Conservation (phyloP, 2,329 filamentous ascomycete species). For the Paracorniculantispora psalliotae region DNA sequence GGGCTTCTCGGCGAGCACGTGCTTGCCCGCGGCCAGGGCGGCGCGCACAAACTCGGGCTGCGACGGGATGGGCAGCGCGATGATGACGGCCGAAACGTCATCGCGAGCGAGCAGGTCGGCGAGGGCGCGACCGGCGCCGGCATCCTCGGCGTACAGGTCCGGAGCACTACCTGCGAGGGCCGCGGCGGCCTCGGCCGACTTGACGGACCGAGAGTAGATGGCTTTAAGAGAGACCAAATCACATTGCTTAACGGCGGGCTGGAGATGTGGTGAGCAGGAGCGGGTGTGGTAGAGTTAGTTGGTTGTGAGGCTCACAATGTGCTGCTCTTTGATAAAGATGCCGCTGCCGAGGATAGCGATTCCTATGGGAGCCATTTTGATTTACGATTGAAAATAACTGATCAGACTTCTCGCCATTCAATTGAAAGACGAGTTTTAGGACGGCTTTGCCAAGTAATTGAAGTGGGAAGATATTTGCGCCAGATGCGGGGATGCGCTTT, state of each 20-base stretch:
- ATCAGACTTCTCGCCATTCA: not conserved
- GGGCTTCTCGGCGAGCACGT: slow-evolving; percentile 67
- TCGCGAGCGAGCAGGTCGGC: slow-evolving; percentile 47
- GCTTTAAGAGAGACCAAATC: slow-evolving; percentile 53
- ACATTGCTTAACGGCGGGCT: slow-evolving; percentile 55
- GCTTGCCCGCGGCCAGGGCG: slow-evolving; percentile 60
- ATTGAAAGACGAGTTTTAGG: not conserved
- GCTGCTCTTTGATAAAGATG: slow-evolving; percentile 56
- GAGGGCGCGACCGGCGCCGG: slow-evolving; percentile 42
- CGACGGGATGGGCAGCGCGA: slow-evolving; percentile 57
- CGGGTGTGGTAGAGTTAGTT: not conserved
- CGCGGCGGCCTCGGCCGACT: slow-evolving; percentile 47
- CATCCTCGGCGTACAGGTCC: slow-evolving; percentile 53
- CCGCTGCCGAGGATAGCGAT: slow-evolving; percentile 60
- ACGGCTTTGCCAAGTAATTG: not conserved
- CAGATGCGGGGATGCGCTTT: not conserved
- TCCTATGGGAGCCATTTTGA: slow-evolving; percentile 32
- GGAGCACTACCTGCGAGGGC: slow-evolving; percentile 30
- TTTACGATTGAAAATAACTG: not conserved
- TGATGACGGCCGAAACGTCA: slow-evolving; percentile 52
- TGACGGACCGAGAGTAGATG: slow-evolving; percentile 59
- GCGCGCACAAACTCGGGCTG: slow-evolving; percentile 56
- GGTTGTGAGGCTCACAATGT: slow-evolving; percentile 38
- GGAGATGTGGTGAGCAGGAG: not conserved
- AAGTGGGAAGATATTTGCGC: not conserved